These are phyloP conservation scores for Xylariaceae sp. DNA, from an alignment of 2,329 filamentous ascomycete species.

Conservation along the genomic window DNA sequence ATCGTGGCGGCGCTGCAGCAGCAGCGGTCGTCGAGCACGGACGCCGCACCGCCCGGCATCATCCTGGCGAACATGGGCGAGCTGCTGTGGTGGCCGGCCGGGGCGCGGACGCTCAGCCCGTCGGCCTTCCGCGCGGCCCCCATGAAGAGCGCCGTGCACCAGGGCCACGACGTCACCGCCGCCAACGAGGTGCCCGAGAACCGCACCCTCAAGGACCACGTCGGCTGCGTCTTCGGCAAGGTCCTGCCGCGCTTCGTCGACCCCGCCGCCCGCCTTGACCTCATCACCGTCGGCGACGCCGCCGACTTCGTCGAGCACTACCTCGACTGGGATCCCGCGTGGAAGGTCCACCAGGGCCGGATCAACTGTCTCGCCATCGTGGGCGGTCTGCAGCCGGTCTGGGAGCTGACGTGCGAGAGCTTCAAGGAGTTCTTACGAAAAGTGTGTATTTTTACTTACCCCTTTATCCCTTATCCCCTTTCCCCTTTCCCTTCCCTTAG, in stretches of 20 bases:
- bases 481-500: background rate
- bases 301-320: slow-evolving; percentile 61
- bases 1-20: slow-evolving; percentile 54
- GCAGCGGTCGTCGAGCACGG: slow-evolving; percentile 39
- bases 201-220: slow-evolving; percentile 59
- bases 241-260: slow-evolving; percentile 57
- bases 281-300: slow-evolving; percentile 72
- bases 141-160: slow-evolving; percentile 64
- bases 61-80: slow-evolving; percentile 80
- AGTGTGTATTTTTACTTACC: slow-evolving; percentile 40
- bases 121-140: slow-evolving; percentile 65
- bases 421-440: slow-evolving; percentile 56
- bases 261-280: slow-evolving; percentile 60
- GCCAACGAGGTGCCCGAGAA: slow-evolving; percentile 68
- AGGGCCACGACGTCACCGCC: slow-evolving; percentile 50
- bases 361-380: slow-evolving; percentile 54
- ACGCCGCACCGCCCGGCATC: slow-evolving; percentile 56
- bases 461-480: background rate
- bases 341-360: slow-evolving; percentile 46
- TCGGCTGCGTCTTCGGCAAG: slow-evolving; percentile 66
- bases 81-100: slow-evolving; percentile 72
- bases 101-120: slow-evolving; percentile 57
- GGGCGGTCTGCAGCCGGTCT: slow-evolving; percentile 47
- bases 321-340: slow-evolving; percentile 58
- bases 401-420: slow-evolving; percentile 44